phyloP scores from a whole-genome alignment of 352 stramenopile genomes.

The Halophytophthora batemanensis region DNA sequence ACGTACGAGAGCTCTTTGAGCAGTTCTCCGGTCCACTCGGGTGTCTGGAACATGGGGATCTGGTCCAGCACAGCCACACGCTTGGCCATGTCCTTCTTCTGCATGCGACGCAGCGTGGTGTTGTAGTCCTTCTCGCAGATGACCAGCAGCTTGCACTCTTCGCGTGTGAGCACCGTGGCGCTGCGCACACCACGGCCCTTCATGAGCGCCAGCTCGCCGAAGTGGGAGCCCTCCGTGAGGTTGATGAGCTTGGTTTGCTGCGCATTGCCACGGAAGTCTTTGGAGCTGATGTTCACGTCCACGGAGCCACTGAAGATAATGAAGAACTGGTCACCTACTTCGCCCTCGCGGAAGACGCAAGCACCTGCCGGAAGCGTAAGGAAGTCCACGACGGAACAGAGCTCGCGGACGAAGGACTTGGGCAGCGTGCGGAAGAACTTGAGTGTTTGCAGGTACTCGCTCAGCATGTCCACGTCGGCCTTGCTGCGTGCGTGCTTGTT shows the following conservation, averaged over 20 bases:
- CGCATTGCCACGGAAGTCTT: constrained; percentile 43
- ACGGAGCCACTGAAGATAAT: constrained; percentile 73
- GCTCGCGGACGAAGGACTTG: constrained; percentile 58
- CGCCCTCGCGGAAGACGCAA: constrained; percentile 62
- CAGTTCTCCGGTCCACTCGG: constrained; percentile 67
- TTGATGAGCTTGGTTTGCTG: constrained; percentile 73
- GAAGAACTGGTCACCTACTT: constrained; percentile 72
- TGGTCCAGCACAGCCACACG: constrained; percentile 55
- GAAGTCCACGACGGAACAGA: constrained; percentile 63
- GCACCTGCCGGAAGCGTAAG: constrained; percentile 33
- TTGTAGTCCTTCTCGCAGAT: constrained; percentile 81
- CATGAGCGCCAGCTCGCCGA: constrained; percentile 72
- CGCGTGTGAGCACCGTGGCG: constrained; percentile 62
- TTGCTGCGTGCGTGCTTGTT: constrained; percentile 44
- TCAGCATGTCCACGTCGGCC: constrained; percentile 57
- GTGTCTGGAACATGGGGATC: constrained; percentile 72
- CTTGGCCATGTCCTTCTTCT: constrained; percentile 65
- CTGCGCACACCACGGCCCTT: constrained; percentile 65
- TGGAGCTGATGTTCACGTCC: constrained; percentile 62
- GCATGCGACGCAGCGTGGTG: constrained; percentile 55
- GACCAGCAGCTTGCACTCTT: constrained; percentile 61
- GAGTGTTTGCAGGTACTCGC: constrained; percentile 66
- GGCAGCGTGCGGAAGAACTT: constrained; percentile 75
- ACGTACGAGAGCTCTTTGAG: constrained; percentile 77
- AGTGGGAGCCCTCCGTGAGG: constrained; percentile 62